Base-by-base conservation (phyloP, 2,329 filamentous ascomycete genomes). In the Fusarium bactridioides region DNA sequence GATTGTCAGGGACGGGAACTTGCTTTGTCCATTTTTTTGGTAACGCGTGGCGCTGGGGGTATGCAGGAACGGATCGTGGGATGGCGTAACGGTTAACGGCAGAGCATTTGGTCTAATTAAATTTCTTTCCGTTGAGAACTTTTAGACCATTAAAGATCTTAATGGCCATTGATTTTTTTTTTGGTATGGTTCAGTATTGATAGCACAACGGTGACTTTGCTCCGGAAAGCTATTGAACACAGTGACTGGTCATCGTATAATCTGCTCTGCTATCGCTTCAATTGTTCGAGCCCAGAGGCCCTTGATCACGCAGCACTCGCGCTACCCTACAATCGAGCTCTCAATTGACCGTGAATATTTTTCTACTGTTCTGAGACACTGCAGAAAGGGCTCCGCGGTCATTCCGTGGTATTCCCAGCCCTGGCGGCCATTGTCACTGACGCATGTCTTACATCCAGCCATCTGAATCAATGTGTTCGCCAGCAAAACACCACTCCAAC, bases 381-480 rank as follows among this genome's bases (percentile, higher is more conserved):
- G n/a, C 4, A 21, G 4, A 9, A 35, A 50, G 16, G 47, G 53
- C 45, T 29, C 19, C 10, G 53, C 40, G 11, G 47, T 29, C 44
- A 48, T 48, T 4, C 38, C n/a, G 38, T 48, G 29, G 15, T 45
- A 35, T 62, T 51, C n/a, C 56, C 60, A 59, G 55, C 67, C 71
- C 29, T 53, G n/a, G 21, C 29, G 38, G 45, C 37, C 48, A 62
- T 55, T 62, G 60, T 60, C 41, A 25, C 54, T 40, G 38, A 38
- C 25, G 12, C 37, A 54, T 74, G 71, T 74, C 71, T 74, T 35
- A 61, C 21, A 61, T 21, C 57, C 58, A 69, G 68, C 65, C 64
- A 27, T 48, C 31, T 29, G 19, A 13, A 33, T 67, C 29, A 67
- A 67, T 67, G 64, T 8, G 23, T 33, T 50, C 5, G 33, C 35